phyloP scores from a whole-genome alignment of 768 basidiomycete genomes.

The Piloderma croceum region DNA sequence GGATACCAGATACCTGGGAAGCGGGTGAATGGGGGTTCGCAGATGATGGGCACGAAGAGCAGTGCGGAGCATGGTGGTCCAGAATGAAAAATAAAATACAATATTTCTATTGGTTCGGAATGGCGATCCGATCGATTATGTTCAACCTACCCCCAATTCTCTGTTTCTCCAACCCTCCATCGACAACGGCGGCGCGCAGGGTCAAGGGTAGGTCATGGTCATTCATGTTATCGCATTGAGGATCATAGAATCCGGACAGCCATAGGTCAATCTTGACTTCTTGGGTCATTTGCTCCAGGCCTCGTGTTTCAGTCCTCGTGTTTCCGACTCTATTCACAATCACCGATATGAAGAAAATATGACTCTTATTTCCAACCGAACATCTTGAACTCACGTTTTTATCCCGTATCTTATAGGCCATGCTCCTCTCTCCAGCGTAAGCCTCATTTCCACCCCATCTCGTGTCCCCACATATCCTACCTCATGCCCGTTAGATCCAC shows the following conservation, averaged over 20 bases:
- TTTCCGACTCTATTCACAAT: slow-evolving; percentile 18
- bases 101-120: no score
- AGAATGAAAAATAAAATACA: neutral
- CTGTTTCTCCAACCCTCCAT: no score
- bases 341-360: slow-evolving; percentile 25
- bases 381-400: slow-evolving; percentile 12
- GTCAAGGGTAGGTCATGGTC: no score
- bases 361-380: slow-evolving; percentile 23
- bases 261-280: slow-evolving; percentile 8
- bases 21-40: neutral
- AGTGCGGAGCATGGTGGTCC: slow-evolving; percentile 23
- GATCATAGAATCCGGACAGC: neutral
- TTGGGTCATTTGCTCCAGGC: slow-evolving; percentile 25
- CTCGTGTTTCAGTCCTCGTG: slow-evolving; percentile 56
- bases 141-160: no score
- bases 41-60: slow-evolving; percentile 15
- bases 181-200: no score
- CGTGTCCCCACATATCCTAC: slow-evolving; percentile 29
- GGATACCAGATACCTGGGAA: slow-evolving; percentile 33
- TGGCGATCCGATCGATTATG: no score
- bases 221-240: no score
- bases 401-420: slow-evolving; percentile 26
- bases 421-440: slow-evolving; percentile 83
- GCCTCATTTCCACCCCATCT: slow-evolving; percentile 21
- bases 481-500: slow-evolving; percentile 50